These are phyloP conservation scores for Gomphus bonarii DNA, from an alignment of 1,284 basidiomycete species.

Conservation along the genomic window DNA sequence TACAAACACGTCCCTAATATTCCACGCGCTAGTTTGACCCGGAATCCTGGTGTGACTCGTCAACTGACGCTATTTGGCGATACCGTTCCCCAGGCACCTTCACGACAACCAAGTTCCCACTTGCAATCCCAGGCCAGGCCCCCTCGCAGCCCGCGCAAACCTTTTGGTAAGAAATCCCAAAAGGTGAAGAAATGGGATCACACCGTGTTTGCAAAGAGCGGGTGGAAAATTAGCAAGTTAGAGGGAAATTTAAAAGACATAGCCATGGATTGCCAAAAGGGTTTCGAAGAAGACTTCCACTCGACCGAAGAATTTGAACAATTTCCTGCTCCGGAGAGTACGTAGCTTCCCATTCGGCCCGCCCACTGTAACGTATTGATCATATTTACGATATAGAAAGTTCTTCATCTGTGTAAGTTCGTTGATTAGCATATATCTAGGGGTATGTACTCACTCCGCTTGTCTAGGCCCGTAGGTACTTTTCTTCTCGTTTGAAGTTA, in stretches of 20 bases:
- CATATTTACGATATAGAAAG: conserved; percentile 6
- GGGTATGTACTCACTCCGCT: neutral
- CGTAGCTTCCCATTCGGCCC: neutral
- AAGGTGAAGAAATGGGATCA: conserved; percentile 82
- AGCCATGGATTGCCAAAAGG: conserved; percentile 32
- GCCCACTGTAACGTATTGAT: neutral
- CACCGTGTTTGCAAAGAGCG: conserved; percentile 72
- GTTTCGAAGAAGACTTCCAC: conserved; percentile 39
- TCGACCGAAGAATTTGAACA: conserved; percentile 66
- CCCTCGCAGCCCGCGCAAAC: conserved; percentile 5
- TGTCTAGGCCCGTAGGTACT: neutral
- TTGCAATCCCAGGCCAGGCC: neutral
- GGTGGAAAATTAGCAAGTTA: conserved; percentile 42
- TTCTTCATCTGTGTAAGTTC: neutral
- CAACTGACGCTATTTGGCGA: conserved; percentile 63
- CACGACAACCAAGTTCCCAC: conserved; percentile 18
- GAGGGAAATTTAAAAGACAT: conserved; percentile 30
- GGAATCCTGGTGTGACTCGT: conserved; percentile 22
- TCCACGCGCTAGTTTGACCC: neutral
- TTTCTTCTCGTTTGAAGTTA: neutral
- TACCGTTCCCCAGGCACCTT: conserved; percentile 27
- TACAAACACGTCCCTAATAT: neutral
- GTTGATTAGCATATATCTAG: neutral
- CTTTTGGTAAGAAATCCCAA: conserved; percentile 42
- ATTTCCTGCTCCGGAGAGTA: conserved; percentile 42